These are phyloP conservation scores for Sporothrix globosa DNA, from an alignment of 2,329 filamentous ascomycete genomes.

Conservation along the genomic window DNA sequence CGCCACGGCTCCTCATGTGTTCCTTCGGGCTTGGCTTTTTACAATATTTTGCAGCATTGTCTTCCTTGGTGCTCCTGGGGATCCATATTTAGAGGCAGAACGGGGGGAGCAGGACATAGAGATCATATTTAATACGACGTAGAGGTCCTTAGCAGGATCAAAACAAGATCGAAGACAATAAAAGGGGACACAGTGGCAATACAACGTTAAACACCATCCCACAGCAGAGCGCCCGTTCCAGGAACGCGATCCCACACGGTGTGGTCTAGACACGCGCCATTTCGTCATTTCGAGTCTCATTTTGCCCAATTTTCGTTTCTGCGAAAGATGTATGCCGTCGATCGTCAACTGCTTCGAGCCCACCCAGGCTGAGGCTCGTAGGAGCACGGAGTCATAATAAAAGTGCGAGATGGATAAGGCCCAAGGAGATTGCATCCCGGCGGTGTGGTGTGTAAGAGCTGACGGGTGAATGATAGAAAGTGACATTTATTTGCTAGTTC, in stretches of 20 bases:
- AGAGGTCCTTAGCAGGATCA: slow-evolving; percentile 1
- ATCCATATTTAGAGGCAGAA: not conserved
- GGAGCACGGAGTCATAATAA: not conserved
- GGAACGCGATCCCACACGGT: slow-evolving; percentile 6
- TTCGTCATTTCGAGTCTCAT: not conserved
- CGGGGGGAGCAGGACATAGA: not conserved
- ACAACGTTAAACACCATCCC: not conserved
- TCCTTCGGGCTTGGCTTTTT: slow-evolving; percentile 14
- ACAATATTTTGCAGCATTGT: not conserved
- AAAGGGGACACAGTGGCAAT: not conserved
- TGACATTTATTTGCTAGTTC: not conserved
- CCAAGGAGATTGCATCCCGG: not conserved
- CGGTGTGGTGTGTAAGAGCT: slow-evolving; percentile 23
- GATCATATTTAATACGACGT: not conserved
- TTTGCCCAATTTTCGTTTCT: slow-evolving; percentile 18
- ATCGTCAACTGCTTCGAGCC: not conserved
- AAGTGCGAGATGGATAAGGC: not conserved
- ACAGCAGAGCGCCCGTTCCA: slow-evolving; percentile 24
- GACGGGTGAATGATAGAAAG: slow-evolving; percentile 3
- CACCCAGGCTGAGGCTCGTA: not conserved
- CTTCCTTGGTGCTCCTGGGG: not conserved
- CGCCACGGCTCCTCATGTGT: slow-evolving; percentile 2
- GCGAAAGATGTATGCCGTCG: not conserved
- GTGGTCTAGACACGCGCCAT: not conserved
- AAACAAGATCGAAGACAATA: not conserved